Evolutionary conservation across 169 alveolate species (phyloP), one percentile per base, ranked within the genome.

Genomic region (Eimeria sp.): DNA sequence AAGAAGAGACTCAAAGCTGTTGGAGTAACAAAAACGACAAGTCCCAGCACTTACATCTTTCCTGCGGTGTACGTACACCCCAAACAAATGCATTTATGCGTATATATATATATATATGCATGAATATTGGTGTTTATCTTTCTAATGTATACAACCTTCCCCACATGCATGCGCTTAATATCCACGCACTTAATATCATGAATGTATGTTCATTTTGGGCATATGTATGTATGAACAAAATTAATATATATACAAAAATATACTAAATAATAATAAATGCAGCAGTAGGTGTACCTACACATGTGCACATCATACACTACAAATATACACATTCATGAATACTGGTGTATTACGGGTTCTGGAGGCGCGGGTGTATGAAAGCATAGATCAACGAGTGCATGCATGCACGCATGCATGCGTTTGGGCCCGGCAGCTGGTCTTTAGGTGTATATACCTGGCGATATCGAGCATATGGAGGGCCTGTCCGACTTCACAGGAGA

Each of bases 381-480:
- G 30, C 61, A 76, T 11, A 16, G 25, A 6, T 76, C 14, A 1
- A 76, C 49, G 61, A 14, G 40, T 76, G 18, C 45, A 45, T 47
- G 49, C 51, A 49, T 80, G 27, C 51, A 34, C 54, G 49, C 30
- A n/a, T 49, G 73, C 27, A 22, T 49, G 5, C n/a, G 16, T 65
- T 34, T 40, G 11, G 94, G 94, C 47, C 25, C 5, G 18, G 40
- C 40, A 34, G 40, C 40, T 34, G 40, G 40, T 34, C 40, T 34
- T 34, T 14, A 72, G 25, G 27, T 7, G 18, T 14, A 72, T 67
- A 63, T 43, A 89, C 95, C 88, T 65, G 27, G 95, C 88, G 5
- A 51, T 45, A 67, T 89, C 89, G 34, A 89, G 89, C 95, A 89
- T 89, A 83, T 89, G 89, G 11, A 89, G 95, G 45, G 78, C 86